A percentile compares a stretch with the other conserved stretches of the same genome.
Evolutionary conservation across 2,329 filamentous ascomycete species (phyloP).

Genomic region (Neofusicoccum ribis): DNA sequence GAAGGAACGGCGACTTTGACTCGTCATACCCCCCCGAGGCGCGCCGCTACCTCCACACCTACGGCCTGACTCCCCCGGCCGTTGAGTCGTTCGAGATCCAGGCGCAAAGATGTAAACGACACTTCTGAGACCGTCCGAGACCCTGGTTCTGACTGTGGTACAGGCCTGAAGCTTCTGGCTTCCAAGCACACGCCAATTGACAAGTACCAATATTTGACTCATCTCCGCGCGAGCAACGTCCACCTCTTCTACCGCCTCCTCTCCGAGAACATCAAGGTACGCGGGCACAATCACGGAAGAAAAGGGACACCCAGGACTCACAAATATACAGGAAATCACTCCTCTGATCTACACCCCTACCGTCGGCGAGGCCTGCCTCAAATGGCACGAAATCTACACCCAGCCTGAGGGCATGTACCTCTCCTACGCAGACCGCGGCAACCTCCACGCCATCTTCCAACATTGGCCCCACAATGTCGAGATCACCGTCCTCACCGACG

Average conservation of each 20-base stretch:
- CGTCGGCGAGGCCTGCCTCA: slow-evolving; percentile 92
- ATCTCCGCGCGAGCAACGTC: slow-evolving; percentile 71
- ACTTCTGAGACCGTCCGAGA: neutral
- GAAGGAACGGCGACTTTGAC: slow-evolving; percentile 50
- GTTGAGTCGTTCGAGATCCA: slow-evolving; percentile 53
- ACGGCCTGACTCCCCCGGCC: slow-evolving; percentile 53
- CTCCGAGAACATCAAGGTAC: slow-evolving; percentile 67
- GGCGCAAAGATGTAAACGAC: slow-evolving; percentile 49
- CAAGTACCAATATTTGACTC: slow-evolving; percentile 80
- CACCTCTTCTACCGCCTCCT: slow-evolving; percentile 81
- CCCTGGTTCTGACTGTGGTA: slow-evolving; percentile 29
- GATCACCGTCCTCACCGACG: slow-evolving; percentile 96
- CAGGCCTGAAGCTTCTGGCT: slow-evolving; percentile 72
- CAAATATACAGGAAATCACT: slow-evolving; percentile 64
- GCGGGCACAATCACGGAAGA: neutral
- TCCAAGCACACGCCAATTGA: slow-evolving; percentile 70
- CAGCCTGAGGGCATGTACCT: slow-evolving; percentile 94
- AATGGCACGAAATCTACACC: slow-evolving; percentile 95
- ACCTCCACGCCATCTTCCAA: slow-evolving; percentile 80
- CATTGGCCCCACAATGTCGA: slow-evolving; percentile 96
- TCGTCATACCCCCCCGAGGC: slow-evolving; percentile 51
- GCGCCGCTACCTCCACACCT: slow-evolving; percentile 52
- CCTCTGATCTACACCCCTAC: slow-evolving; percentile 85
- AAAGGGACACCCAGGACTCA: slow-evolving; percentile 32
- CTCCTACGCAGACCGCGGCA: slow-evolving; percentile 90